A percentile compares a stretch with the other conserved stretches of the same genome.
Evolutionary conservation across 176 grass and related monocot species (phyloP).

Genomic region (Carex kokanica): DNA sequence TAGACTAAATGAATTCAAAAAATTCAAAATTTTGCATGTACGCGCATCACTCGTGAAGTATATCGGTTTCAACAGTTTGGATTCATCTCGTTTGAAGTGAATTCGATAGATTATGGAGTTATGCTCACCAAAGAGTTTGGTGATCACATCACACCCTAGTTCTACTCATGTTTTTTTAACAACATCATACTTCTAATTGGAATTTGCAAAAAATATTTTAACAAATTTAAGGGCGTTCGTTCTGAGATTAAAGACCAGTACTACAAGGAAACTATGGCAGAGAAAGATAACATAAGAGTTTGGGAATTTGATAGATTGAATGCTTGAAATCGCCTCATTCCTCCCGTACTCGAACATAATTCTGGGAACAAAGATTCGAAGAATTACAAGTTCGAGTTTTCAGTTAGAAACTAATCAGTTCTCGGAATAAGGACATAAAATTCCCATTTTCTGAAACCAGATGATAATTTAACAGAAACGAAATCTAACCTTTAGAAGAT

Average conservation of each 20-base stretch:
- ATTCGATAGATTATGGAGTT: too few species aligned
- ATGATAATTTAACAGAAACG: slow-evolving; percentile 14
- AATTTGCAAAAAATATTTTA: slow-evolving; percentile 6
- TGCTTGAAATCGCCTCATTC: neutral
- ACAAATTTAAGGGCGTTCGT: neutral
- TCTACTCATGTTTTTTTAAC: neutral
- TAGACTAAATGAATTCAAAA: too few species aligned
- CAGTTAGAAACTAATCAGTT: neutral
- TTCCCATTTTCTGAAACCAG: neutral
- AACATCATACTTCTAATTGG: neutral
- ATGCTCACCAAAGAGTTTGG: too few species aligned
- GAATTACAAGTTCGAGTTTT: neutral
- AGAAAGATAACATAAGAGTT: neutral
- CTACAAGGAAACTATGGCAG: neutral
- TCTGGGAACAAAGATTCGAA: neutral
- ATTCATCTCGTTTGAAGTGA: too few species aligned
- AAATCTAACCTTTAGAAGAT: slow-evolving; percentile 28
- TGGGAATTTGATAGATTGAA: neutral
- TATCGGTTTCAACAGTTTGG: too few species aligned
- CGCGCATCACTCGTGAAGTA: too few species aligned
- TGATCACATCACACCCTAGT: too few species aligned
- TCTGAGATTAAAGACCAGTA: neutral
- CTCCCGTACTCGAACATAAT: neutral
- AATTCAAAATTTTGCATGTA: too few species aligned
- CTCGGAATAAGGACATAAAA: neutral